Evolutionary conservation across 2,329 filamentous ascomycete species (phyloP).

Genomic region (Cadophora sp.): DNA sequence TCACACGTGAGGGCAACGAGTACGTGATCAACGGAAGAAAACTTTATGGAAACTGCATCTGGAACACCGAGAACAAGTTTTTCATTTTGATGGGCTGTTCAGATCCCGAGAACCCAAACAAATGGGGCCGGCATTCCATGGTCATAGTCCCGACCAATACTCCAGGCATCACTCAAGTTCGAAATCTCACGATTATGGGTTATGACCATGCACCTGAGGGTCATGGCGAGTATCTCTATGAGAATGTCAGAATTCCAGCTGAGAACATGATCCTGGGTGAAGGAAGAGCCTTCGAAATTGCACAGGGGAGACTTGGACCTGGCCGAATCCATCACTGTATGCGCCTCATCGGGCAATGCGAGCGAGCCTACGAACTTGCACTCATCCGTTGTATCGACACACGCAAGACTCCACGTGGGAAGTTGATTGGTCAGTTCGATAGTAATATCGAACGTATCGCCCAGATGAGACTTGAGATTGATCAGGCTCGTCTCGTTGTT

Average conservation of each 20-base stretch:
- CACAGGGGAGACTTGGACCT: constrained; percentile 50
- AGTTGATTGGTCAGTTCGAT: too few species aligned
- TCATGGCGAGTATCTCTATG: constrained; percentile 51
- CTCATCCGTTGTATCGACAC: too few species aligned
- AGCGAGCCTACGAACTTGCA: too few species aligned
- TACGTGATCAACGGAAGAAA: constrained; percentile 53
- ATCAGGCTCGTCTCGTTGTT: constrained; percentile 50
- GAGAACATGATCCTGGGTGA: constrained; percentile 52
- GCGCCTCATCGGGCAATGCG: too few species aligned
- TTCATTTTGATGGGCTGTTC: constrained; percentile 44
- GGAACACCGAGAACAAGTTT: constrained; percentile 43
- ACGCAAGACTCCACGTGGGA: too few species aligned
- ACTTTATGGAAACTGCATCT: constrained; percentile 50
- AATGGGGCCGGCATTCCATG: constrained; percentile 46
- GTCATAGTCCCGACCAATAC: constrained; percentile 49
- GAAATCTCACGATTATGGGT: constrained; percentile 51
- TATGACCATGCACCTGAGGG: constrained; percentile 52
- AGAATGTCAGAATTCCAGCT: constrained; percentile 49
- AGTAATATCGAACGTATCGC: constrained; percentile 51
- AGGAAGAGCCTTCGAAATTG: constrained; percentile 52
- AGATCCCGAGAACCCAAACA: too few species aligned
- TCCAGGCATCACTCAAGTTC: constrained; percentile 48
- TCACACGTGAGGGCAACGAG: constrained; percentile 47
- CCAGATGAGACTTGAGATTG: constrained; percentile 51
- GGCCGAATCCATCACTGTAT: constrained; percentile 49